phyloP scores from a whole-genome alignment of 2,329 filamentous ascomycete species.

The Fusarium cyanostomum region DNA sequence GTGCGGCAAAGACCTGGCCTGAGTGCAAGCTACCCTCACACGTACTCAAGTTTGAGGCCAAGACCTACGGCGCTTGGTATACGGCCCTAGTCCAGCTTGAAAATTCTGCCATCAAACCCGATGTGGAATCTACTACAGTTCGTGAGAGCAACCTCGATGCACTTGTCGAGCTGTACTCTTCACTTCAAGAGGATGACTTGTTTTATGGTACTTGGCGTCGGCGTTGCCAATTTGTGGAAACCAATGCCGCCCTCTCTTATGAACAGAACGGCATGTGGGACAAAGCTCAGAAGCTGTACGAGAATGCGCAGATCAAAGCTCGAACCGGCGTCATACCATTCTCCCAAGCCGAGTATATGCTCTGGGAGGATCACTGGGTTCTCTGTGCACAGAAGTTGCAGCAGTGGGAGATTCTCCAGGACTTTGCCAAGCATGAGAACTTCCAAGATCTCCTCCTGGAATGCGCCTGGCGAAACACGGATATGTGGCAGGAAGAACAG shows the following conservation, averaged over 20 bases:
- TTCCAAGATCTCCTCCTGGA: conserved; percentile 96
- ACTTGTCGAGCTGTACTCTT: conserved; percentile 90
- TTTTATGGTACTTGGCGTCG: conserved; percentile 98
- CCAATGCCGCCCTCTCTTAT: conserved; percentile 94
- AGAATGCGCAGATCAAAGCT: conserved; percentile 96
- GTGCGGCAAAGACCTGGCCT: conserved; percentile 83
- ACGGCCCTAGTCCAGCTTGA: conserved; percentile 92
- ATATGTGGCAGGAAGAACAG: conserved; percentile 90
- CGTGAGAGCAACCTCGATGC: conserved; percentile 96
- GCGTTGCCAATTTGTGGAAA: conserved; percentile 95
- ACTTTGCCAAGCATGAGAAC: conserved; percentile 99
- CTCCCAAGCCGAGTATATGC: conserved; percentile 95
- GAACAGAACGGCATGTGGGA: conserved; percentile 99
- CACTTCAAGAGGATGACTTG: conserved; percentile 92
- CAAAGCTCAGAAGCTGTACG: conserved; percentile 96
- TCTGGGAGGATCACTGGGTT: conserved; percentile 99
- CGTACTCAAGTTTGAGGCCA: conserved; percentile 93
- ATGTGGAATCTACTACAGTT: conserved; percentile 83
- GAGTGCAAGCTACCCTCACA: conserved; percentile 94
- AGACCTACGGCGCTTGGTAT: conserved; percentile 97
- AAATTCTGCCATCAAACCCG: conserved; percentile 83
- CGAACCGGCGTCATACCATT: conserved; percentile 96
- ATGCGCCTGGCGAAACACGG: conserved; percentile 93
- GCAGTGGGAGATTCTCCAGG: conserved; percentile 97
- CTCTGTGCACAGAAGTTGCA: conserved; percentile 97